Evolutionary conservation across 2,329 filamentous ascomycete species (phyloP).

Genomic region (Raffaelea deltoideospora): DNA sequence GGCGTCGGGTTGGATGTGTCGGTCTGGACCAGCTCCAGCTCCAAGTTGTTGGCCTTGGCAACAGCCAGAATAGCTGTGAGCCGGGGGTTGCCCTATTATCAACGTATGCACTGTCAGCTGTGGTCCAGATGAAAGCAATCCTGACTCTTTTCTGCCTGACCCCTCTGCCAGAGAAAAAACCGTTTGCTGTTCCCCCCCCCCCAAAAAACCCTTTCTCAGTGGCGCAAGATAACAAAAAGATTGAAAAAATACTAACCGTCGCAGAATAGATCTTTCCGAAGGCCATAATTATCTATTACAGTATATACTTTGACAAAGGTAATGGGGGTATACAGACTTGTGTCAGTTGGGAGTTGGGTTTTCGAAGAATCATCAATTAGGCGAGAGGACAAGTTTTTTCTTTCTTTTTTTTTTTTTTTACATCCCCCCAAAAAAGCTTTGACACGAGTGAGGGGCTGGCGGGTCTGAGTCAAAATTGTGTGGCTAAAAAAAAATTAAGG

Average conservation of each 20-base stretch:
- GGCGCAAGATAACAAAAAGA: no score
- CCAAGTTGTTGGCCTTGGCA: conserved; percentile 93
- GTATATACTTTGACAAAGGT: no score
- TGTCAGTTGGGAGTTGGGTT: conserved; percentile 9
- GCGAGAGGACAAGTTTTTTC: conserved; percentile 8
- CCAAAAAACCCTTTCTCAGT: no score
- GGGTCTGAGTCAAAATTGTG: conserved; percentile 3
- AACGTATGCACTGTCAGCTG: no score
- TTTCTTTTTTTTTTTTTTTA: no score
- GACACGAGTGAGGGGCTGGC: conserved; percentile 9
- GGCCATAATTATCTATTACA: conserved; percentile 53
- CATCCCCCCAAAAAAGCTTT: no score
- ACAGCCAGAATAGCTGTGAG: conserved; percentile 78
- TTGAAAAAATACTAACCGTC: conserved; percentile 41
- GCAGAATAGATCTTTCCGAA: conserved; percentile 99
- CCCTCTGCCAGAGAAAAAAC: no score
- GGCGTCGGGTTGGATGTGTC: conserved; percentile 47
- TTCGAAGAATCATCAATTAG: conserved; percentile 7
- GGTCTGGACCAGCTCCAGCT: conserved; percentile 70
- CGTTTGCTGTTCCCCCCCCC: no score
- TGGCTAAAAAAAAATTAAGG: no score
- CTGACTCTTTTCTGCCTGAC: no score
- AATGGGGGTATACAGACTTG: conserved; percentile 12
- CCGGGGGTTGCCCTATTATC: conserved; percentile 79
- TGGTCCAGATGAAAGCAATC: no score